These are phyloP conservation scores for Calocybe indica DNA, from an alignment of 768 basidiomycete genomes.

Conservation along the genomic window DNA sequence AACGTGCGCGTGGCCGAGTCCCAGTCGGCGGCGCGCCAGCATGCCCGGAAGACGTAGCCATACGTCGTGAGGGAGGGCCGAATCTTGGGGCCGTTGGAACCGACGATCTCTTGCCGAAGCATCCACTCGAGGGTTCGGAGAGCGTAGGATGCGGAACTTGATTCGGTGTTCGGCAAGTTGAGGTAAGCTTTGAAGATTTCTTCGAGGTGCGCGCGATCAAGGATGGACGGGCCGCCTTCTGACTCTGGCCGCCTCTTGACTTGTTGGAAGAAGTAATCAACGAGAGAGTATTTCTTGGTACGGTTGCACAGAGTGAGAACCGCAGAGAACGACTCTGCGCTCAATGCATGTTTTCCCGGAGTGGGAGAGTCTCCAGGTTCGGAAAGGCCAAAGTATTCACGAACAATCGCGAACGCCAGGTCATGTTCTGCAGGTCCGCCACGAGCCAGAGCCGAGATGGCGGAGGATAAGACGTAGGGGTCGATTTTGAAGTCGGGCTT, in stretches of 20 bases:
- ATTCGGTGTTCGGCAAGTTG: slow-evolving; percentile 24
- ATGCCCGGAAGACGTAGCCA: slow-evolving; percentile 56
- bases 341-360: slow-evolving; percentile 35
- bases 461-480: slow-evolving; percentile 41
- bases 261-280: slow-evolving; percentile 54
- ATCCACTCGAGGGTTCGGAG: slow-evolving; percentile 66
- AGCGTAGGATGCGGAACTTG: slow-evolving; percentile 39
- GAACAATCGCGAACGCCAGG: slow-evolving; percentile 60
- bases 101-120: slow-evolving; percentile 46
- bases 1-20: slow-evolving; percentile 47
- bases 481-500: slow-evolving; percentile 46
- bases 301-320: slow-evolving; percentile 52
- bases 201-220: slow-evolving; percentile 54
- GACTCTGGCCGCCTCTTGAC: slow-evolving; percentile 42
- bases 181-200: slow-evolving; percentile 54
- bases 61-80: slow-evolving; percentile 46
- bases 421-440: slow-evolving; percentile 55
- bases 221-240: slow-evolving; percentile 28
- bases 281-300: slow-evolving; percentile 38
- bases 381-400: slow-evolving; percentile 57
- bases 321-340: slow-evolving; percentile 41
- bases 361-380: slow-evolving; percentile 34
- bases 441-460: slow-evolving; percentile 48
- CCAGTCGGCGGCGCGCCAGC: slow-evolving; percentile 65
- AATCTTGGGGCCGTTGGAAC: slow-evolving; percentile 39